A percentile compares a stretch with the other conserved stretches of the same genome.
phyloP scores from a whole-genome alignment of 352 stramenopile species.

The Phytophthora hybrid region DNA sequence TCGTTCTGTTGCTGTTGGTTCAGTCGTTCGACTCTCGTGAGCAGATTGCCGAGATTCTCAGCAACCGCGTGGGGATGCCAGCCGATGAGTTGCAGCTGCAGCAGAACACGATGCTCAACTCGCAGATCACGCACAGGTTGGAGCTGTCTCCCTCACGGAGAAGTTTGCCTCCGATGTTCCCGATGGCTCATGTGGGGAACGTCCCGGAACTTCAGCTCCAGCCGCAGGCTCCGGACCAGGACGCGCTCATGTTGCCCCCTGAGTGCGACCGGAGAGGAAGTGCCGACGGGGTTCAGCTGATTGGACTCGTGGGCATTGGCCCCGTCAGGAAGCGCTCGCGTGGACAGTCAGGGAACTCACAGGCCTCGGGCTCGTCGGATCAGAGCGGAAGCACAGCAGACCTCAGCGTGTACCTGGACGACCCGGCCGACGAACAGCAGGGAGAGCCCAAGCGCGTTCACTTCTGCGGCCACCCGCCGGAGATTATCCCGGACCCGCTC shows the following conservation, averaged over 20 bases:
- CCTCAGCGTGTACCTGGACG: constrained; percentile 50
- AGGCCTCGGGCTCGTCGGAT: constrained; percentile 55
- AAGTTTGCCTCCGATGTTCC: constrained; percentile 62
- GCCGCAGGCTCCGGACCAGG: constrained; percentile 31
- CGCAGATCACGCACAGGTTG: constrained; percentile 76
- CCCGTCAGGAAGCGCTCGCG: constrained; percentile 56
- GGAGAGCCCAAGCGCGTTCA: constrained; percentile 60
- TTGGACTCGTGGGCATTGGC: constrained; percentile 40
- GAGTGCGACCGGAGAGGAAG: constrained; percentile 40
- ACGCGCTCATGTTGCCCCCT: constrained; percentile 35
- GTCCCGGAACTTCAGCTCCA: constrained; percentile 24
- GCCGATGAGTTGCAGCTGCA: constrained; percentile 70
- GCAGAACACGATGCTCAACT: constrained; percentile 86
- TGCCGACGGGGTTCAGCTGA: constrained; percentile 44
- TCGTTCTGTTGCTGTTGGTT: constrained; percentile 7
- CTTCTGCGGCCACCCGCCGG: constrained; percentile 51
- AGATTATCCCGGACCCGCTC: constrained; percentile 50
- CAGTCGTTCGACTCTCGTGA: constrained; percentile 77
- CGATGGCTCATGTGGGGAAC: constrained; percentile 36
- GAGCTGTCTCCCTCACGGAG: constrained; percentile 68
- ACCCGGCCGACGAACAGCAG: constrained; percentile 41
- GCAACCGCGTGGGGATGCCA: constrained; percentile 58
- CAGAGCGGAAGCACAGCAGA: constrained; percentile 57
- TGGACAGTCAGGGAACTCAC: constrained; percentile 61
- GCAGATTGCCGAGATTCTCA: constrained; percentile 73